Conservation (phyloP, 352 stramenopile species). For the Pythium sukuiense region DNA sequence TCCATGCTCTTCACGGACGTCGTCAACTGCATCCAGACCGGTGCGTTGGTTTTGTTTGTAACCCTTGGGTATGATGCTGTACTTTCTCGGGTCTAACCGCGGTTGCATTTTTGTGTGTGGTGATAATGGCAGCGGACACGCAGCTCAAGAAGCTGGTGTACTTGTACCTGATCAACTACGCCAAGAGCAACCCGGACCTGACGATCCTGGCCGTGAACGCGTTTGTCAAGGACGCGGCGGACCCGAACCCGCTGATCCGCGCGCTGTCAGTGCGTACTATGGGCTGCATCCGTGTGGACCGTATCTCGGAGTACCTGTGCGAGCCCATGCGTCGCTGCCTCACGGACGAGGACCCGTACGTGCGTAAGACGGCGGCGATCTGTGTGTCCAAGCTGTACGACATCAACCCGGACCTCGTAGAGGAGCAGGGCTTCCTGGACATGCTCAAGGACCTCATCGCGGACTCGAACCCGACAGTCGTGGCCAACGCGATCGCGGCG, state of each 20-base stretch:
- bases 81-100: background rate
- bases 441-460: slow-evolving; percentile 98
- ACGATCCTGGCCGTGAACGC: slow-evolving; percentile 99
- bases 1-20: slow-evolving; percentile 99
- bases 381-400: slow-evolving; percentile 99
- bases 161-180: slow-evolving; percentile 99
- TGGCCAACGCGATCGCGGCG: slow-evolving; percentile 98
- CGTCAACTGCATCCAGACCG: slow-evolving; percentile 99
- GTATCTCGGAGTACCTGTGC: slow-evolving; percentile 99
- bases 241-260: slow-evolving; percentile 94
- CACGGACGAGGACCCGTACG: slow-evolving; percentile 97
- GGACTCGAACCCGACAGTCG: slow-evolving; percentile 97
- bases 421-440: slow-evolving; percentile 95
- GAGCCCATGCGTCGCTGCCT: slow-evolving; percentile 95
- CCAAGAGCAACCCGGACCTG: slow-evolving; percentile 98
- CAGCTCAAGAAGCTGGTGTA: slow-evolving; percentile 99
- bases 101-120: too few species aligned
- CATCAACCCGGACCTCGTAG: slow-evolving; percentile 97
- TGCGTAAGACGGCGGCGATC: slow-evolving; percentile 99
- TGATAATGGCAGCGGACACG: slow-evolving; percentile 81
- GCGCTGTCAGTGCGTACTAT: slow-evolving; percentile 99
- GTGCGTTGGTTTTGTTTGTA: slow-evolving; percentile 30
- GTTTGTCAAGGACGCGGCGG: slow-evolving; percentile 93
- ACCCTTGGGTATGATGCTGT: background rate
- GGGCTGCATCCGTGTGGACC: slow-evolving; percentile 99